phyloP scores from a whole-genome alignment of 176 grass and related monocot species.

The Oryza meyeriana region DNA sequence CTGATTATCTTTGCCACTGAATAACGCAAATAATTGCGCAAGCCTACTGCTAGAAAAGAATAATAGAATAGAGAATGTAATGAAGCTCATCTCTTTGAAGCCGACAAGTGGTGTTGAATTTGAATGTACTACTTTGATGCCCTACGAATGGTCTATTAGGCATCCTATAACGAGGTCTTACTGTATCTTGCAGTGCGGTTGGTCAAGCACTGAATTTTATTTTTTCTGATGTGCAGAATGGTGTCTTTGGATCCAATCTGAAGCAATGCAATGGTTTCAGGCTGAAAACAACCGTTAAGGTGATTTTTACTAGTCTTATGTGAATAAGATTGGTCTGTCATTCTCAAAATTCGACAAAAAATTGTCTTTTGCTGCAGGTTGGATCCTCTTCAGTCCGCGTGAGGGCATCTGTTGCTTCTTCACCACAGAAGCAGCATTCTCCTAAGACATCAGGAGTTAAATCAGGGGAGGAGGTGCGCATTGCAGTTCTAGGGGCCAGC shows the following conservation, averaged over 20 bases:
- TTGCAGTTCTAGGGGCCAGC: conserved; percentile 88
- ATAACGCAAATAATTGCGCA: not conserved
- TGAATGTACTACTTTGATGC: not conserved
- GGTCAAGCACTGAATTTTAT: not conserved
- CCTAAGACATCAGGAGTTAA: conserved; percentile 27
- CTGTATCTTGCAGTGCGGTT: not conserved
- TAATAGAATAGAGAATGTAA: not conserved
- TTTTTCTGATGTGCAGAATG: conserved; percentile 21
- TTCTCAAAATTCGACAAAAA: not conserved
- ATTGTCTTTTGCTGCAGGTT: not conserved
- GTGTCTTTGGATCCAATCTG: conserved; percentile 3
- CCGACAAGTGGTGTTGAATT: not conserved
- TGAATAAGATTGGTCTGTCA: not conserved
- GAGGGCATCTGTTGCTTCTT: conserved; percentile 51
- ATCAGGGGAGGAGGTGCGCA: conserved; percentile 52
- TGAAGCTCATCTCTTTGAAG: not conserved
- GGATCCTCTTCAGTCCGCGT: not conserved
- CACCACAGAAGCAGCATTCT: conserved; percentile 43
- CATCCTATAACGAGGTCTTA: not conserved
- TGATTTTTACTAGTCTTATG: not conserved
- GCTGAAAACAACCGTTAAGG: conserved; percentile 13
- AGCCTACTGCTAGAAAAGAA: not conserved
- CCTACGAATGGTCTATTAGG: not conserved
- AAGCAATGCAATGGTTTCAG: not conserved
- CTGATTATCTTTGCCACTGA: not conserved